phyloP scores from a whole-genome alignment of 768 basidiomycete species.

The Mycena galopus region DNA sequence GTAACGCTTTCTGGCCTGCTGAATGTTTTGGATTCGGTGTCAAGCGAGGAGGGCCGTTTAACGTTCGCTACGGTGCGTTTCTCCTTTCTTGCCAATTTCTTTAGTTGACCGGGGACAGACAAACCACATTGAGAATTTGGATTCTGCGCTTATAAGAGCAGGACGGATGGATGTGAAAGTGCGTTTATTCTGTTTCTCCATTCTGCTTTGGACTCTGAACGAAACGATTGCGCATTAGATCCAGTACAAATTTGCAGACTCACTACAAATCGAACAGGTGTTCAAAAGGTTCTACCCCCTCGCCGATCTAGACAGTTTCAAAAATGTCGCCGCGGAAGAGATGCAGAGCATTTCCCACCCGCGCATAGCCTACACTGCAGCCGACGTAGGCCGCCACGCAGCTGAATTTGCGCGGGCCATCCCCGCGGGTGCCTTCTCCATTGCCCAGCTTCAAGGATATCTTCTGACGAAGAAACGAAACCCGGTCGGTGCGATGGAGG shows the following conservation, averaged over 20 bases:
- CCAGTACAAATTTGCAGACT: slow-evolving; percentile 23
- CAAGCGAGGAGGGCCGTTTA: slow-evolving; percentile 22
- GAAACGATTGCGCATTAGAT: neutral
- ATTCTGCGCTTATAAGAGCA: slow-evolving; percentile 26
- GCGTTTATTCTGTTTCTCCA: neutral
- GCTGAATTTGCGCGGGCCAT: slow-evolving; percentile 43
- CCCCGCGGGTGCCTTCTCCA: slow-evolving; percentile 46
- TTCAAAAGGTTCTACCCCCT: slow-evolving; percentile 28
- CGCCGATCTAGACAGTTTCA: too few species aligned
- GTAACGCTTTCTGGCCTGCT: slow-evolving; percentile 22
- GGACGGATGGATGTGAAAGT: slow-evolving; percentile 30
- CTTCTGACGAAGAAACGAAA: slow-evolving; percentile 43
- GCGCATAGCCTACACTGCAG: neutral
- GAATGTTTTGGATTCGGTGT: slow-evolving; percentile 25
- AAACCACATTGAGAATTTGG: slow-evolving; percentile 29
- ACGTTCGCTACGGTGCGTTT: slow-evolving; percentile 21
- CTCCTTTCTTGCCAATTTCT: too few species aligned
- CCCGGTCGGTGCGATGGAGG: slow-evolving; percentile 25
- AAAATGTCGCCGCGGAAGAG: too few species aligned
- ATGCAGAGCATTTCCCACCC: neutral
- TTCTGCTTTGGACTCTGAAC: too few species aligned
- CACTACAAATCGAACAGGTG: slow-evolving; percentile 13
- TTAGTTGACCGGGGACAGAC: too few species aligned
- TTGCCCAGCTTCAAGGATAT: slow-evolving; percentile 56
- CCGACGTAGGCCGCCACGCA: slow-evolving; percentile 36